Evolutionary conservation across 306 rosid genomes (phyloP).

Genomic region (Hippophae gyantsensis): DNA sequence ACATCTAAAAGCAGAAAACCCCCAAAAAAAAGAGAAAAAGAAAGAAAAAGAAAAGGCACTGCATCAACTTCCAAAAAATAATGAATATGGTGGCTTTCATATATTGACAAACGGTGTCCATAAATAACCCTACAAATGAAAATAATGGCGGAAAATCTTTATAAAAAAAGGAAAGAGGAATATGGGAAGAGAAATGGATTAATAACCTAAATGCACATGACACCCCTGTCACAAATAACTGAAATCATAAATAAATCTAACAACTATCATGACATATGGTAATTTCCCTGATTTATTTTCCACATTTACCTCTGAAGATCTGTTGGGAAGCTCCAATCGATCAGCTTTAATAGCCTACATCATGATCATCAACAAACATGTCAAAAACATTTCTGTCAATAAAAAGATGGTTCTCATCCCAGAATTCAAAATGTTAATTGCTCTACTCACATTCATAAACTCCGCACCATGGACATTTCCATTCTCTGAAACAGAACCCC

Average conservation of each 20-base stretch:
- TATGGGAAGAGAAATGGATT: neutral
- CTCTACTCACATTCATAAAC: conserved; percentile 51
- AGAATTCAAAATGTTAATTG: conserved; percentile 21
- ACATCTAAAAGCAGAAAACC: too few relatives aligned
- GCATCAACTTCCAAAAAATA: too few relatives aligned
- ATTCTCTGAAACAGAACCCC: conserved; percentile 65
- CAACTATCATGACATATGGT: neutral
- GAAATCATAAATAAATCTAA: neutral
- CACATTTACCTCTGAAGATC: conserved; percentile 61
- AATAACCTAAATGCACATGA: too few relatives aligned
- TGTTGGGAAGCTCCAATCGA: conserved; percentile 39
- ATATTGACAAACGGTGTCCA: too few relatives aligned
- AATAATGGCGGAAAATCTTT: too few relatives aligned
- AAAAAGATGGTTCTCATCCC: conserved; percentile 1
- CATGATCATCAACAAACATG: conserved; percentile 16
- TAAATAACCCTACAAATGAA: too few relatives aligned
- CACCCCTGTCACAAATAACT: neutral
- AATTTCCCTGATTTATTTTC: neutral
- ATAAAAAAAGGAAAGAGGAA: neutral
- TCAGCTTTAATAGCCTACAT: conserved; percentile 56
- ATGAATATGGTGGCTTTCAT: too few relatives aligned
- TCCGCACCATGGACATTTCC: conserved; percentile 47
- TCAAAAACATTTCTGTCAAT: conserved; percentile 6
- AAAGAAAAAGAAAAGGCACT: too few relatives aligned
- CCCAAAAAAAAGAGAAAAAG: too few relatives aligned